Conservation (phyloP, 192 early-diverging fungal genomes). For the Podochytrium sp. region DNA sequence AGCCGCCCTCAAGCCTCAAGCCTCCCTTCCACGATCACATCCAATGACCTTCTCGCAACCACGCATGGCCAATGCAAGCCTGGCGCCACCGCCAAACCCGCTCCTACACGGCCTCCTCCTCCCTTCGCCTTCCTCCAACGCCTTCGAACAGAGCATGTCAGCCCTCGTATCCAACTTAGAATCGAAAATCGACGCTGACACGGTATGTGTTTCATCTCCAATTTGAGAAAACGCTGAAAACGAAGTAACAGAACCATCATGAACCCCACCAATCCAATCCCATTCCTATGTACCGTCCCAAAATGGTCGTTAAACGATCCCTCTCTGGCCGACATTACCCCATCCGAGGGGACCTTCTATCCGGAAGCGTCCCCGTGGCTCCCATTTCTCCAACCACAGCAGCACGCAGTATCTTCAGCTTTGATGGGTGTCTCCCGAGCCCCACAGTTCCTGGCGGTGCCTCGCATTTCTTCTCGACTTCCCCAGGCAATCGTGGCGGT, state of each 20-base stretch:
- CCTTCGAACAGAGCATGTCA: constrained; percentile 26
- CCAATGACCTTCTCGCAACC: no score
- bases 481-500: no score
- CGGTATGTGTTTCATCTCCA: no score
- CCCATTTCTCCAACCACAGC: constrained; percentile 14
- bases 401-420: neutral
- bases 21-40: no score
- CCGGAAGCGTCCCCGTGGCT: neutral
- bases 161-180: constrained; percentile 22
- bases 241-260: no score
- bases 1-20: no score
- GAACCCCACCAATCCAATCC: no score
- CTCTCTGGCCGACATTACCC: neutral
- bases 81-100: no score
- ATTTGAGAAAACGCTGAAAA: no score
- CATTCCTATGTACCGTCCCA: no score
- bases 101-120: no score
- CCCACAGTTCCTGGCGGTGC: neutral
- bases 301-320: neutral
- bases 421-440: constrained; percentile 1
- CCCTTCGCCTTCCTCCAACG: constrained; percentile 21
- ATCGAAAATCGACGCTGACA: constrained; percentile 9
- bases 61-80: no score
- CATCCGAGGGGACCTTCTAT: neutral
- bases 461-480: neutral